These are phyloP conservation scores for Fusarium sp. DNA, from an alignment of 2,329 filamentous ascomycete species.

Conservation along the genomic window DNA sequence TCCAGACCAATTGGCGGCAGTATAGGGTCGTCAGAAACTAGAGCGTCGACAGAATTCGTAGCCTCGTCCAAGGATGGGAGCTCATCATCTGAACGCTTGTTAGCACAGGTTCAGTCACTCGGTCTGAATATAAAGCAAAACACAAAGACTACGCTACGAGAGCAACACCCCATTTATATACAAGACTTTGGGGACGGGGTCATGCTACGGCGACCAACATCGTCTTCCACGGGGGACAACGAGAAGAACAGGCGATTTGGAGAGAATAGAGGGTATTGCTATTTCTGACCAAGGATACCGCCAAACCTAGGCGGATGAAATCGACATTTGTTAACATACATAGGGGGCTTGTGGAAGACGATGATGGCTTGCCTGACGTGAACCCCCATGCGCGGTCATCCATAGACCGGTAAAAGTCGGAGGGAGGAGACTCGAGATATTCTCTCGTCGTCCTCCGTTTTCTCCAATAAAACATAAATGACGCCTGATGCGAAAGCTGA, in stretches of 20 bases:
- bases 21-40: constrained; percentile 68
- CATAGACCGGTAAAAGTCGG: constrained; percentile 36
- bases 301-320: constrained; percentile 45
- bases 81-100: constrained; percentile 67
- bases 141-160: constrained; percentile 43
- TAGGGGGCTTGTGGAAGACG: constrained; percentile 70
- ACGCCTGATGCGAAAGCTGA: constrained; percentile 46
- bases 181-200: constrained; percentile 49
- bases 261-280: constrained; percentile 53
- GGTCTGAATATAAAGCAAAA: constrained; percentile 36
- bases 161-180: constrained; percentile 53
- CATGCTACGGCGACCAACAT: constrained; percentile 69
- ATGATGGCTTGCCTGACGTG: constrained; percentile 73
- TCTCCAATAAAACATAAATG: constrained; percentile 42
- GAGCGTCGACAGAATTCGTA: constrained; percentile 70
- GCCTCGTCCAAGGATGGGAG: constrained; percentile 69
- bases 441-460: constrained; percentile 35
- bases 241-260: constrained; percentile 47
- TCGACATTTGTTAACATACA: constrained; percentile 70
- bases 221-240: constrained; percentile 63
- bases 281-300: constrained; percentile 54
- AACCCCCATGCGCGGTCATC: constrained; percentile 38
- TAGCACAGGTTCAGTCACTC: constrained; percentile 49
- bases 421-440: constrained; percentile 30
- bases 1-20: constrained; percentile 21